Base-by-base conservation (phyloP, 352 stramenopile genomes). In the Aphanomyces invadans region DNA sequence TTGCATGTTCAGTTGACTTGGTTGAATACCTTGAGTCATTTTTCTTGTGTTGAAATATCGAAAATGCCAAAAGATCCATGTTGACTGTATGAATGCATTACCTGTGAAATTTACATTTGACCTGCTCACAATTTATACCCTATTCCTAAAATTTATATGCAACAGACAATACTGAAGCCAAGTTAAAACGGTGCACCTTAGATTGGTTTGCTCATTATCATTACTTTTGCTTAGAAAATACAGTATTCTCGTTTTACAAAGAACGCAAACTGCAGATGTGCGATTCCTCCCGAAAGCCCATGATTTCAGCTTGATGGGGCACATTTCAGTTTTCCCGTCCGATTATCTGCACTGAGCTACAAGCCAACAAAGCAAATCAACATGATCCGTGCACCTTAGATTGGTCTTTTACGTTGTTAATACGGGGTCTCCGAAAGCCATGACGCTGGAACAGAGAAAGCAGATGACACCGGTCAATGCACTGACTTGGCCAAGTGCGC, bases 401-500 rank as follows among this genome's bases (percentile, higher is more conserved):
- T 15, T 42, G 36, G 36, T 42, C 36, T 7, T 42, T 42, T 42
- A 42, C 36, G 36, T 42, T 42, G n/a, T n/a, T n/a, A n/a, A n/a
- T n/a, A n/a, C n/a, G n/a, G n/a, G n/a, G n/a, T n/a, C n/a, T n/a
- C n/a, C n/a, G n/a, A n/a, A n/a, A n/a, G n/a, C n/a, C n/a, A n/a
- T n/a, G n/a, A n/a, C n/a, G n/a, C n/a, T n/a, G n/a, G n/a, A n/a
- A n/a, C n/a, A n/a, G n/a, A n/a, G n/a, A n/a, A n/a, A n/a, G n/a
- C n/a, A n/a, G n/a, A n/a, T n/a, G n/a, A n/a, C n/a, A n/a, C n/a
- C n/a, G n/a, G n/a, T n/a, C n/a, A n/a, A n/a, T n/a, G n/a, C n/a
- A n/a, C n/a, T n/a, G n/a, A n/a, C 49, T 57, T 57, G 23, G 49
- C 29, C 49, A 57, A 10, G 36, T 57, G 15, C 38, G 83, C 42